A percentile compares a stretch with the other conserved stretches of the same genome.
These are phyloP conservation scores for Myxozyma kluyveri DNA, from an alignment of 805 yeast species.

Conservation along the genomic window DNA sequence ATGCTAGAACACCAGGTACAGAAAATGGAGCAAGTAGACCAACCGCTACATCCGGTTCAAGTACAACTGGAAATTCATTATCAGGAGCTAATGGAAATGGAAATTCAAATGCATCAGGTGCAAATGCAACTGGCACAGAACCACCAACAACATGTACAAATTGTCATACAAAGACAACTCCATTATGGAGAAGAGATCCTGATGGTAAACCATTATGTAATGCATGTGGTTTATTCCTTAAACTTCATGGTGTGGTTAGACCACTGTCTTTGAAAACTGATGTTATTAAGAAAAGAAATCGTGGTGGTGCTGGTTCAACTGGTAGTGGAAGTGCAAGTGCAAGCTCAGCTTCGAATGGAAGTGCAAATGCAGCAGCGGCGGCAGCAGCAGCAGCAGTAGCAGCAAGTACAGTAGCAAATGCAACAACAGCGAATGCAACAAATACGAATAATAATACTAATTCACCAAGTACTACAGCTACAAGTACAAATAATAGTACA, in stretches of 20 bases:
- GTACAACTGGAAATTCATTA: not conserved
- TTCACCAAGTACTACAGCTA: constrained; percentile 2
- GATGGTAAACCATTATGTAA: constrained; percentile 91
- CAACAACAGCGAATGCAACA: constrained; percentile 3
- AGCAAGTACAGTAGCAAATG: not conserved
- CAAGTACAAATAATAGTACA: no score
- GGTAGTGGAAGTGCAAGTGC: constrained; percentile 9
- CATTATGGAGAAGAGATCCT: constrained; percentile 91
- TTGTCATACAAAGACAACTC: constrained; percentile 89
- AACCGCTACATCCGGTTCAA: not conserved
- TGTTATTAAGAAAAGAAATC: constrained; percentile 86
- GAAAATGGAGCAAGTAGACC: not conserved
- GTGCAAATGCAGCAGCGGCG: constrained; percentile 18
- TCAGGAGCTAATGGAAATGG: not conserved
- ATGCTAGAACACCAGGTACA: not conserved
- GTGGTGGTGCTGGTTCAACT: constrained; percentile 42
- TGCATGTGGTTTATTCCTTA: constrained; percentile 91
- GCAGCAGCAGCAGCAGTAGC: constrained; percentile 14
- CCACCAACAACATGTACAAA: constrained; percentile 43
- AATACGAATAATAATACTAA: not conserved
- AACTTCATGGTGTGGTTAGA: constrained; percentile 91
- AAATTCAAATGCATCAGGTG: constrained; percentile 2
- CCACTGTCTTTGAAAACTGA: constrained; percentile 90
- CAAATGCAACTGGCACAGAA: not conserved
- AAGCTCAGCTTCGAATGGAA: constrained; percentile 1